Evolutionary conservation across 2,329 filamentous ascomycete genomes (phyloP), one percentile per base, ranked within the genome.

Genomic region (Xylariaceae sp.): DNA sequence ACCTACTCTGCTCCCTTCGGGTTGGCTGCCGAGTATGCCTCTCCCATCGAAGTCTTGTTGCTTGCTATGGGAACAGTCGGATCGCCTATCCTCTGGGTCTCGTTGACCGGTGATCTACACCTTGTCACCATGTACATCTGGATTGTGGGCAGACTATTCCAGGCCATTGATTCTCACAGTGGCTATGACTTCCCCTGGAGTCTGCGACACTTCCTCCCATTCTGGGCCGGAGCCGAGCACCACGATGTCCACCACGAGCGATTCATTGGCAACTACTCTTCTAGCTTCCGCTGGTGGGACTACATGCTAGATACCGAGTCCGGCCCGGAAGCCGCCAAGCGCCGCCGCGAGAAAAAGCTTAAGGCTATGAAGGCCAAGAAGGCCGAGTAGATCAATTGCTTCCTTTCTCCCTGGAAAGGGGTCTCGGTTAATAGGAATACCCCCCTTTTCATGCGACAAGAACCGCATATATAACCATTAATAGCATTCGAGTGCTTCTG

Each of bases 221-320:
- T 99, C 83, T 99, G 94, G 94, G 92, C 92, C 53, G 94, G 94
- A 59, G 94, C 94, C 53, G 86, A 95, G 66, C 92, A 97, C 76
- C 94, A 99, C 76, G 94, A 99, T 69, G 78, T 91, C 44, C 94
- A 99, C 76, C 94, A 99, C 76, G 94, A 99, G 79, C 90, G 91
- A 71, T 99, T 99, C 76, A 91, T 99, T 61, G 94, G 94, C 66
- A 99, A 99, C 79, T 99, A 97, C 72, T 80, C 92, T 50, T 96
- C 91, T 70, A 95, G 89, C 79, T 99, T 99, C 84, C 84, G 92
- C 73, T 99, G 94, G 94, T 99, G 94, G 94, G 94, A 99, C 76
- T 95, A 88, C 72, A 72, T 86, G 65, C 80, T 97, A 63, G 91
- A 96, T 74, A 99, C 94, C 59, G 92, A 99, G 80, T 89, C 89